Percentiles rank a stretch among this genome's conserved stretches.
Evolutionary conservation across 768 basidiomycete genomes (phyloP).

Genomic region (Sarcomyxa edulis): DNA sequence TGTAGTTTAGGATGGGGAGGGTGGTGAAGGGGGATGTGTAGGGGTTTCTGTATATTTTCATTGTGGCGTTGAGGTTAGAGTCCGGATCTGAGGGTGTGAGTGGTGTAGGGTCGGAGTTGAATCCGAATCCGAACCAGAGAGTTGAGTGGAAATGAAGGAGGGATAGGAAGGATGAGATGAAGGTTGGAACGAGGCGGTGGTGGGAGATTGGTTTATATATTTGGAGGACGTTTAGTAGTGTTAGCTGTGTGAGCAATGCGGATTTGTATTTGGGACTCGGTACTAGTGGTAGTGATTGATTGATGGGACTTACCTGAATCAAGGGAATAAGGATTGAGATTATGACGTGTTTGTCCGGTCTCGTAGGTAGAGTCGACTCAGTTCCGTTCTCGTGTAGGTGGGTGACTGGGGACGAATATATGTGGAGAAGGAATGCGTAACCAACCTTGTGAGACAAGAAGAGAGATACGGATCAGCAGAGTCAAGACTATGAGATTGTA

Average conservation of each 20-base stretch:
- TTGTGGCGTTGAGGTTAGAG: neutral
- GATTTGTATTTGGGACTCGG: too few species aligned
- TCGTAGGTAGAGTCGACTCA: slow-evolving; percentile 41
- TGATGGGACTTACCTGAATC: slow-evolving; percentile 46
- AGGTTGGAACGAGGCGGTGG: slow-evolving; percentile 70
- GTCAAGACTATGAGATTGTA: slow-evolving; percentile 1
- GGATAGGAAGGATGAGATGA: slow-evolving; percentile 51
- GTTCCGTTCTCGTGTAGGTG: slow-evolving; percentile 43
- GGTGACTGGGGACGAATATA: slow-evolving; percentile 64
- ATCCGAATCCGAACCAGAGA: slow-evolving; percentile 40
- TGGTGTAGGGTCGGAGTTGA: slow-evolving; percentile 13
- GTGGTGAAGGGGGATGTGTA: slow-evolving; percentile 1
- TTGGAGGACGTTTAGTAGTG: slow-evolving; percentile 62
- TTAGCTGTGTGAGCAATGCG: slow-evolving; percentile 33
- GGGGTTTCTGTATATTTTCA: slow-evolving; percentile 10
- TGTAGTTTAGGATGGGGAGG: slow-evolving; percentile 53
- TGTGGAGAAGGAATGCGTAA: slow-evolving; percentile 71
- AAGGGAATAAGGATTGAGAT: slow-evolving; percentile 70
- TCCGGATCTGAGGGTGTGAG: slow-evolving; percentile 7
- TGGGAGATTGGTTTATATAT: slow-evolving; percentile 55
- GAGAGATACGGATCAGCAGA: slow-evolving; percentile 4
- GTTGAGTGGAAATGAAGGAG: slow-evolving; percentile 67
- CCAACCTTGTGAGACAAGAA: slow-evolving; percentile 52
- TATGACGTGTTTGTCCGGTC: slow-evolving; percentile 72
- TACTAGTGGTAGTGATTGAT: too few species aligned